Evolutionary conservation across 2,329 filamentous ascomycete genomes (phyloP).

Genomic region (Zymoseptoria brevis): DNA sequence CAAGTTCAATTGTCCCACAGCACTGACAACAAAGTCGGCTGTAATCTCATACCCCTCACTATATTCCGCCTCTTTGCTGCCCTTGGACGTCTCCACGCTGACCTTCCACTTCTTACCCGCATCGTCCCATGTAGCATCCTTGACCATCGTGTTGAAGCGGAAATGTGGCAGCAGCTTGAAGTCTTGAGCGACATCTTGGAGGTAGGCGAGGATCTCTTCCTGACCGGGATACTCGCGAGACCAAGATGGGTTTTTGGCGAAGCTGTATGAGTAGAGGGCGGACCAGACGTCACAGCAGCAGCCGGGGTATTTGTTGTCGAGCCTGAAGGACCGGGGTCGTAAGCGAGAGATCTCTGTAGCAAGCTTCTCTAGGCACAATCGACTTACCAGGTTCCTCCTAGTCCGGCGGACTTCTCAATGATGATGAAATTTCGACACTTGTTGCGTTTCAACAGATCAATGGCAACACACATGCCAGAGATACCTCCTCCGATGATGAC

Average conservation of each 20-base stretch:
- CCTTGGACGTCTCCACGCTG: slow-evolving; percentile 41
- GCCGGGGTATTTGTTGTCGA: slow-evolving; percentile 50
- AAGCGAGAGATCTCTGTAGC: not conserved
- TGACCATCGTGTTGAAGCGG: slow-evolving; percentile 49
- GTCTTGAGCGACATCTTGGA: slow-evolving; percentile 46
- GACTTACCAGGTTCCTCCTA: slow-evolving; percentile 46
- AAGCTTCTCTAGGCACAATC: not conserved
- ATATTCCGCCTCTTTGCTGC: slow-evolving; percentile 49
- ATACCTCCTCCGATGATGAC: slow-evolving; percentile 48
- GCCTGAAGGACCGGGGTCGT: slow-evolving; percentile 8
- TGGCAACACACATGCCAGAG: slow-evolving; percentile 48
- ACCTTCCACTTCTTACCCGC: slow-evolving; percentile 44
- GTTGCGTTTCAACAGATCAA: slow-evolving; percentile 47
- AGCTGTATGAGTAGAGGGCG: slow-evolving; percentile 52
- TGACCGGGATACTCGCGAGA: slow-evolving; percentile 51
- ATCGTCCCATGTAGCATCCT: slow-evolving; percentile 49
- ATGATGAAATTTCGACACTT: slow-evolving; percentile 50
- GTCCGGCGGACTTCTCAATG: slow-evolving; percentile 46
- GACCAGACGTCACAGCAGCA: slow-evolving; percentile 40
- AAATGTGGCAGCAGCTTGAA: slow-evolving; percentile 50
- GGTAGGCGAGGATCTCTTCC: slow-evolving; percentile 52
- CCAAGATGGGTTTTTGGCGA: slow-evolving; percentile 53
- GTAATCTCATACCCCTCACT: slow-evolving; percentile 45
- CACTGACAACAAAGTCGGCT: slow-evolving; percentile 50
- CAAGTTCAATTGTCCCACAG: slow-evolving; percentile 52